Evolutionary conservation across 2,329 filamentous ascomycete genomes (phyloP), one percentile per base, ranked within the genome.

Genomic region (Dendrostoma leiphaemia): DNA sequence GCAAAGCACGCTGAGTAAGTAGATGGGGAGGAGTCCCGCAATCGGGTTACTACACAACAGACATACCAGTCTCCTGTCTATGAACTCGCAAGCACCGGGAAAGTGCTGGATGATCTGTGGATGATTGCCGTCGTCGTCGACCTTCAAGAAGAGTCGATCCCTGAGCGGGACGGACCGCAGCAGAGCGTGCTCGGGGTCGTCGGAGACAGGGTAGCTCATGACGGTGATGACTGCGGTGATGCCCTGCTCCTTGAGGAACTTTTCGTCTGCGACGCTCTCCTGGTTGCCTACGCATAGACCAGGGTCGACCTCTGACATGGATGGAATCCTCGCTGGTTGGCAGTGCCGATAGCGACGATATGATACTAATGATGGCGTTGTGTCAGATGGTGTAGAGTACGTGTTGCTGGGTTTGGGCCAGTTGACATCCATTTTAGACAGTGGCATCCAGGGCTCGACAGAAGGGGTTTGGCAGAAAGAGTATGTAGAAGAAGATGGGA

Each of bases 171-270:
- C 47, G 0, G 59, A 41, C 28, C 51, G 50, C 17, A 29, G 17
- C 7, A 54, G 28, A 31, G 51, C 43, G 48, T 55, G 12, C 13
- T 26, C 13, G 6, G 56, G 21, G 3, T 51, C 17, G n/a, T 21
- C n/a, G 10, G 10, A 5, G 32, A 35, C 3, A 15, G 41, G 37
- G 3, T 34, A 21, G 49, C 17, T 6, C 4, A 29, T 21, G 3
- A 61, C 45, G 3, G 60, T 61, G 8, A 64, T 53, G 10, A 63
- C 52, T n/a, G 61, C 62, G 10, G 57, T 61, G 32, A 64, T 60
- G 17, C 24, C 32, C 49, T 23, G 23, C 8, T 60, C 31, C n/a
- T n/a, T 21, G n/a, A 56, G 41, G 10, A 62, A 41, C 1, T 40
- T 48, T 8, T 54, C 34, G 19, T 53, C 45, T 6, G 31, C 31